Conservation (phyloP, 257 asterid species). For the Salvia miltiorrhiza region DNA sequence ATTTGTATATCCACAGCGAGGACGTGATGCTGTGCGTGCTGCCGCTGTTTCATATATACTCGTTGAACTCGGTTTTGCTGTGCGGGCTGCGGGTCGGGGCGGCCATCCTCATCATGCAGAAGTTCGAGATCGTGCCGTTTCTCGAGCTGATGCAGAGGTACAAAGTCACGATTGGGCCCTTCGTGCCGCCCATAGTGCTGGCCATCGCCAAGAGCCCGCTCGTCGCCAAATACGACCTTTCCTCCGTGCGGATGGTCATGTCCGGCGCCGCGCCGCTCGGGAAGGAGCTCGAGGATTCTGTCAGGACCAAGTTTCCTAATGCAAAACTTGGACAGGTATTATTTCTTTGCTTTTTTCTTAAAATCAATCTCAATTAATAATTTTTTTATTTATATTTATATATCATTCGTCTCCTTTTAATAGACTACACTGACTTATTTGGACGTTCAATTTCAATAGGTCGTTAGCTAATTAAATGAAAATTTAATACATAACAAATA, state of each 20-base stretch:
- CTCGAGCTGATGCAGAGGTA: constrained; percentile 68
- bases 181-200: constrained; percentile 86
- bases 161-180: constrained; percentile 76
- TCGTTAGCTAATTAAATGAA: too few relatives aligned
- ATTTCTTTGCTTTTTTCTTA: not conserved
- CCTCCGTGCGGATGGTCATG: constrained; percentile 68
- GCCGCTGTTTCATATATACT: constrained; percentile 79
- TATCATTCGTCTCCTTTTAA: too few relatives aligned
- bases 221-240: constrained; percentile 71
- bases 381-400: too few relatives aligned
- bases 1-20: constrained; percentile 63
- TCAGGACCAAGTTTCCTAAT: constrained; percentile 57
- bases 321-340: constrained; percentile 74
- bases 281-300: constrained; percentile 87
- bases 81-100: constrained; percentile 93
- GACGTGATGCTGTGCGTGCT: constrained; percentile 78
- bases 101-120: constrained; percentile 74
- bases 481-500: not conserved
- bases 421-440: too few relatives aligned
- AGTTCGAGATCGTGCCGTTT: constrained; percentile 60
- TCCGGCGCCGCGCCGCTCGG: constrained; percentile 98
- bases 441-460: too few relatives aligned
- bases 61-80: constrained; percentile 65
- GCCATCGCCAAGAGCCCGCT: constrained; percentile 67
- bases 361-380: too few relatives aligned